phyloP scores from a whole-genome alignment of 2,329 filamentous ascomycete genomes.

The Stemphylium beticola region DNA sequence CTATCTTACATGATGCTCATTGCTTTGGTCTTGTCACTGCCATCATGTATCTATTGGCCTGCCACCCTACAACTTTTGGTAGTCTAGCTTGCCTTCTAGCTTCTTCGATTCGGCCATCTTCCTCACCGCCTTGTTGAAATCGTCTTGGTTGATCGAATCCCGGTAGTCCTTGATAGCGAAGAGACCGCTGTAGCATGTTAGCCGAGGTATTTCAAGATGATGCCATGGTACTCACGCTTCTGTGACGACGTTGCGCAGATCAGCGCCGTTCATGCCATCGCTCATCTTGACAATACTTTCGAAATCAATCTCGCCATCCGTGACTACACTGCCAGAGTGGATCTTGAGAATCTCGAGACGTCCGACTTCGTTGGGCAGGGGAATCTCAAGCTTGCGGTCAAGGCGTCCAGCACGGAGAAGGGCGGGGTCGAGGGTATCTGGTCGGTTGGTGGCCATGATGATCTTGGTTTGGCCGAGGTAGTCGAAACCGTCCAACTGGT shows the following conservation, averaged over 20 bases:
- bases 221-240: slow-evolving; percentile 76
- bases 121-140: slow-evolving; percentile 98
- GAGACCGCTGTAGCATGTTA: slow-evolving; percentile 68
- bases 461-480: slow-evolving; percentile 99
- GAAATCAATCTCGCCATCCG: slow-evolving; percentile 96
- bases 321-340: slow-evolving; percentile 82
- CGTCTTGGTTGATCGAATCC: slow-evolving; percentile 95
- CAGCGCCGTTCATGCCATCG: slow-evolving; percentile 94
- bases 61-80: slow-evolving; percentile 79
- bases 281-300: slow-evolving; percentile 99
- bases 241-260: slow-evolving; percentile 96
- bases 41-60: not conserved
- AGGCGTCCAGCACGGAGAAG: slow-evolving; percentile 89
- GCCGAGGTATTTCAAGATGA: slow-evolving; percentile 8
- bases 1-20: slow-evolving; percentile 15
- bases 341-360: slow-evolving; percentile 98
- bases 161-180: slow-evolving; percentile 99
- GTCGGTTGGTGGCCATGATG: slow-evolving; percentile 99
- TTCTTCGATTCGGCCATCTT: slow-evolving; percentile 99
- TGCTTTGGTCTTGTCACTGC: slow-evolving; percentile 23
- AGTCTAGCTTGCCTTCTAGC: slow-evolving; percentile 96
- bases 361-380: slow-evolving; percentile 94
- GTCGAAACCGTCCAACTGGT: slow-evolving; percentile 98
- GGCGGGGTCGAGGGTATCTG: slow-evolving; percentile 93
- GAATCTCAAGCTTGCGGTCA: slow-evolving; percentile 97